Evolutionary conservation across 306 rosid genomes (phyloP), one percentile per base, ranked within the genome.

Genomic region (Canavalia gladiata): DNA sequence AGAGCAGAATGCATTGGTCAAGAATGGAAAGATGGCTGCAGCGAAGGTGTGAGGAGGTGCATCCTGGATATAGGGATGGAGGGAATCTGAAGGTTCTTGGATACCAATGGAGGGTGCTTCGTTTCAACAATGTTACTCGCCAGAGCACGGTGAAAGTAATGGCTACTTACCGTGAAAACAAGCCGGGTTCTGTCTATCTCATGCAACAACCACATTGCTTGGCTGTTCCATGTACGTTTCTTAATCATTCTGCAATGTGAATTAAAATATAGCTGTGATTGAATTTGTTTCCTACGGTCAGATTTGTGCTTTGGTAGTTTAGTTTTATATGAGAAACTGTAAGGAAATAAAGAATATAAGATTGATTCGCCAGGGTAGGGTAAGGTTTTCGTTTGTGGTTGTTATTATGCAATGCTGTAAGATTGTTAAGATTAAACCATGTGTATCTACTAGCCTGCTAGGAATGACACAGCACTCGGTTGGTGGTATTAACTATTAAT

Each of bases 171-270:
- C 79, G 46, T 7, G 83, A 86, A 62, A 86, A 89, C 47, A 90
- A 85, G 62, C 90, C 97, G 0, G 93, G 72, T 2, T 82, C 82
- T 31, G 72, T 95, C 58, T 83, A 80, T 63, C 82, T 91, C 42
- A 95, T 91, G 96, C 99, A 91, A 85, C 98, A 93, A 80, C 91
- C 98, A 4, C 88, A 90, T 85, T 95, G 98, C 69, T 87, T 95
- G 69, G 99, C 99, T 77, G 96, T 91, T 84, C 99, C 97, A 13
- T 95, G 97, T 94, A 92, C 82, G 35, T 65, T 74, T 60, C 85
- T 79, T 37, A 62, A 54, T 56, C 74, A 33, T 35, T 77, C 10
- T 54, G 42, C 31, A 4, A 49, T 68, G 70, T 7, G 33, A 33
- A 30, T 43, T 31, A 41, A 50, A 50, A 28, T 45, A 10, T 34